A percentile compares a stretch with the other conserved stretches of the same genome.
Conservation (phyloP, 1,284 basidiomycete genomes). For the Earliella scabrosa region DNA sequence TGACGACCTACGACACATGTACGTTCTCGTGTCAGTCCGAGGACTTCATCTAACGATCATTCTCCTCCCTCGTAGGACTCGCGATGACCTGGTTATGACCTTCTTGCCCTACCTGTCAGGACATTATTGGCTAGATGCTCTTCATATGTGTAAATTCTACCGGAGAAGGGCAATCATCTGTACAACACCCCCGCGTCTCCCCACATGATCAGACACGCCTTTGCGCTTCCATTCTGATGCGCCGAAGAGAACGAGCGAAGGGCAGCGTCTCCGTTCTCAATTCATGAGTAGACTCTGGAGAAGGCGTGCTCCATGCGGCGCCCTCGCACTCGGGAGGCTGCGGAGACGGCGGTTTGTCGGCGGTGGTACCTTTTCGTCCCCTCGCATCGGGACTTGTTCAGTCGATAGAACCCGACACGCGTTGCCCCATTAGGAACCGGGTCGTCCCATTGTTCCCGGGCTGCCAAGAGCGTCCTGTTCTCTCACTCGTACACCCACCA, state of each 20-base stretch:
- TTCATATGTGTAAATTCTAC: neutral
- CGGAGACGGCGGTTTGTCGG: slow-evolving; percentile 7
- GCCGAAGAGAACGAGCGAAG: neutral
- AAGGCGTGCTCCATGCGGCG: neutral
- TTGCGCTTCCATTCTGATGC: neutral
- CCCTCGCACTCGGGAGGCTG: neutral
- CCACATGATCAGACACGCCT: slow-evolving; percentile 1
- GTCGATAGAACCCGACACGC: neutral
- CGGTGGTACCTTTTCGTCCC: neutral
- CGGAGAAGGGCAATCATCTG: neutral
- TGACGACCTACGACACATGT: too few relatives aligned
- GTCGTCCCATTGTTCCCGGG: slow-evolving; percentile 4
- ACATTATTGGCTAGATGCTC: neutral
- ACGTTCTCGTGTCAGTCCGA: neutral
- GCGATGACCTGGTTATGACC: slow-evolving; percentile 1
- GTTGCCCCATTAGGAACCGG: neutral
- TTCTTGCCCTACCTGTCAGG: neutral
- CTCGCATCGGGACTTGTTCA: neutral
- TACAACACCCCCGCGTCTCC: neutral
- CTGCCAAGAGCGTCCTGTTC: neutral
- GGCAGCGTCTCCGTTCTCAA: neutral
- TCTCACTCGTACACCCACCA: neutral
- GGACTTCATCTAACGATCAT: neutral
- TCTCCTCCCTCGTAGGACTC: neutral
- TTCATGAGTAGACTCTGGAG: neutral